Percentiles rank a stretch among this genome's conserved stretches.
Evolutionary conservation across 2,329 filamentous ascomycete genomes (phyloP).

Genomic region (Fusarium burgessii): DNA sequence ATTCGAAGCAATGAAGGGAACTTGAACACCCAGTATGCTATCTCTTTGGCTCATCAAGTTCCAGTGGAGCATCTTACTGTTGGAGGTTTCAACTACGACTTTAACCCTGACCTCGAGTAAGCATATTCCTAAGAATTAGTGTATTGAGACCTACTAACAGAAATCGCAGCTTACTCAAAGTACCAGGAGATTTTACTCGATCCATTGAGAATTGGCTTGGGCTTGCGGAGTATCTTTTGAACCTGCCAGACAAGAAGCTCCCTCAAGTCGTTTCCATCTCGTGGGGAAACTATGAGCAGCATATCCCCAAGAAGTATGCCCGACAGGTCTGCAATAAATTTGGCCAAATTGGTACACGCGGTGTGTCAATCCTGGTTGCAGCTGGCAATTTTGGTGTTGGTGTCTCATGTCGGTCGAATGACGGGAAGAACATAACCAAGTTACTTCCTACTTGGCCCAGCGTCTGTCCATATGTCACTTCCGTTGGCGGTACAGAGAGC

Average conservation of each 20-base stretch:
- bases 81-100: constrained; percentile 49
- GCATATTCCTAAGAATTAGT: neutral
- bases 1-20: constrained; percentile 51
- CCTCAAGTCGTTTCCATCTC: constrained; percentile 76
- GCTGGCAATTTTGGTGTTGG: constrained; percentile 67
- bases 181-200: constrained; percentile 44
- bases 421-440: constrained; percentile 49
- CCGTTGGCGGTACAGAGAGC: constrained; percentile 69
- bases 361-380: constrained; percentile 74
- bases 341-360: constrained; percentile 72
- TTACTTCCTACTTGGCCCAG: constrained; percentile 54
- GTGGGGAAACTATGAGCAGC: constrained; percentile 77
- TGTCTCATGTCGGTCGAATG: constrained; percentile 52
- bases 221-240: constrained; percentile 70
- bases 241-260: constrained; percentile 64
- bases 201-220: constrained; percentile 76
- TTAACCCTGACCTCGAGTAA: constrained; percentile 52
- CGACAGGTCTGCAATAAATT: constrained; percentile 66
- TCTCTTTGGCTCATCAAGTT: constrained; percentile 51
- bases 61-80: constrained; percentile 51
- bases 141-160: neutral
- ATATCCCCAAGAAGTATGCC: constrained; percentile 69
- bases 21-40: constrained; percentile 54
- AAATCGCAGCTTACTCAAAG: constrained; percentile 23
- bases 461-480: constrained; percentile 70